Conservation (phyloP, 2,329 filamentous ascomycete species). For the Metarhizium album region DNA sequence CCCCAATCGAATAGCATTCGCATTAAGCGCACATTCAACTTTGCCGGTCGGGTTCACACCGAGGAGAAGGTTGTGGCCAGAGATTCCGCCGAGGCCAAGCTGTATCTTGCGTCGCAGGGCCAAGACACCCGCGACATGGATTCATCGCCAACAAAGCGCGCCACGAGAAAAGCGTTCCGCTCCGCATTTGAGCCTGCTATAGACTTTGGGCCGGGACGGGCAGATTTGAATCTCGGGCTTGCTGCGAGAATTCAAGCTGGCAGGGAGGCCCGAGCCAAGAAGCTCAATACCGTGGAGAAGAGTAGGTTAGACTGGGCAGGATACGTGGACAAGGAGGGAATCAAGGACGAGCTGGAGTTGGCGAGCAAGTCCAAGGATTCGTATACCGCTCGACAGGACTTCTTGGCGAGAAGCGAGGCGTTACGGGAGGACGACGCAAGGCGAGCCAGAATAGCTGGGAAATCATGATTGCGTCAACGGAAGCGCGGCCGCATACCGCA, state of each 20-base stretch:
- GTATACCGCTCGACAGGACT: conserved; percentile 51
- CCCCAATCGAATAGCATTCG: conserved; percentile 36
- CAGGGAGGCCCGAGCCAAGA: conserved; percentile 44
- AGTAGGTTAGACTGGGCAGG: conserved; percentile 64
- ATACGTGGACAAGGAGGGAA: conserved; percentile 60
- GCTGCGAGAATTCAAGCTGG: conserved; percentile 35
- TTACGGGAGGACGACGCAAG: conserved; percentile 51
- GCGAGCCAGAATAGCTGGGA: conserved; percentile 36
- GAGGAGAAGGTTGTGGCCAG: conserved; percentile 60
- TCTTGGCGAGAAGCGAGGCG: conserved; percentile 53
- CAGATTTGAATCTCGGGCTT: conserved; percentile 49
- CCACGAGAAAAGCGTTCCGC: conserved; percentile 45
- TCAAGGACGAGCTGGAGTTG: conserved; percentile 56
- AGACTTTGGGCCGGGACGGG: conserved; percentile 32
- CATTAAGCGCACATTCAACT: conserved; percentile 64
- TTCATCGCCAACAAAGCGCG: conserved; percentile 27
- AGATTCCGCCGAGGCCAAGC: conserved; percentile 54
- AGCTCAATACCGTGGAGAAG: conserved; percentile 62
- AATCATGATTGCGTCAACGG: conserved; percentile 12
- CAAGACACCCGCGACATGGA: conserved; percentile 17
- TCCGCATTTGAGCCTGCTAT: conserved; percentile 51
- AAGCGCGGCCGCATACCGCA: background rate
- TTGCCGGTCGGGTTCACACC: conserved; percentile 60
- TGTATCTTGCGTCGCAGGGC: conserved; percentile 46
- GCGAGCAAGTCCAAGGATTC: conserved; percentile 55